Evolutionary conservation across 2,329 filamentous ascomycete species (phyloP).

Genomic region (Phialophora macrospora): DNA sequence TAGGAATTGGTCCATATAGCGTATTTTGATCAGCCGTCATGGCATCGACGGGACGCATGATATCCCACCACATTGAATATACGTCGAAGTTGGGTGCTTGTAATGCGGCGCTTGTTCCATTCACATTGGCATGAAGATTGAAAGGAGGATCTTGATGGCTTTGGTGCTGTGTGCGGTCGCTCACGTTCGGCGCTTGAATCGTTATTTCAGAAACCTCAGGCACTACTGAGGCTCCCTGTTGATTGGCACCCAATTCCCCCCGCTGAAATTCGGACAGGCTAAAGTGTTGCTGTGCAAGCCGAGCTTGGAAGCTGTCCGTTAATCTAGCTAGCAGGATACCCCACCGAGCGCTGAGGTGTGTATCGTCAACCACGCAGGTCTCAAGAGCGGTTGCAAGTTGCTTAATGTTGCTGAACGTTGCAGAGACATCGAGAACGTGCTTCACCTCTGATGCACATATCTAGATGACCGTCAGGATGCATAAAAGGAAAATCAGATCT

Average conservation of each 20-base stretch:
- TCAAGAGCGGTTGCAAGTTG: slow-evolving; percentile 1
- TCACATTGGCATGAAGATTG: slow-evolving; percentile 4
- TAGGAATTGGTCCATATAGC: background rate
- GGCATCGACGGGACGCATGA: slow-evolving; percentile 10
- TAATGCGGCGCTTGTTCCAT: slow-evolving; percentile 2
- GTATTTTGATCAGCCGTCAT: slow-evolving; percentile 4
- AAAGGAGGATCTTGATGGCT: background rate
- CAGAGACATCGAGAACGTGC: slow-evolving; percentile 7
- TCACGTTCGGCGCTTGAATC: background rate
- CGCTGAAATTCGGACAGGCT: background rate
- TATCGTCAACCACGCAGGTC: slow-evolving; percentile 13
- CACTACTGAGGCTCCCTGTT: background rate
- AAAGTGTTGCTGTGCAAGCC: slow-evolving; percentile 6
- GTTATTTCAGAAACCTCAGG: slow-evolving; percentile 2
- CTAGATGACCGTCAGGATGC: background rate
- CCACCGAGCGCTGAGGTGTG: slow-evolving; percentile 11
- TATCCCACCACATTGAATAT: slow-evolving; percentile 13
- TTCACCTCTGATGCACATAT: slow-evolving; percentile 9
- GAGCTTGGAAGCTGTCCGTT: slow-evolving; percentile 7
- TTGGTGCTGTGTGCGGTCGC: slow-evolving; percentile 9
- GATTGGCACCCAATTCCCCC: background rate
- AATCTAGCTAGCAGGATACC: slow-evolving; percentile 3
- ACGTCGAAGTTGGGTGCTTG: slow-evolving; percentile 12
- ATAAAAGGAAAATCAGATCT: background rate
- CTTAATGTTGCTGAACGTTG: slow-evolving; percentile 9